Evolutionary conservation across 495 filamentous ascomycete species (phyloP), one percentile per base, ranked within the genome.

Genomic region (Lasiosphaeris hirsuta): DNA sequence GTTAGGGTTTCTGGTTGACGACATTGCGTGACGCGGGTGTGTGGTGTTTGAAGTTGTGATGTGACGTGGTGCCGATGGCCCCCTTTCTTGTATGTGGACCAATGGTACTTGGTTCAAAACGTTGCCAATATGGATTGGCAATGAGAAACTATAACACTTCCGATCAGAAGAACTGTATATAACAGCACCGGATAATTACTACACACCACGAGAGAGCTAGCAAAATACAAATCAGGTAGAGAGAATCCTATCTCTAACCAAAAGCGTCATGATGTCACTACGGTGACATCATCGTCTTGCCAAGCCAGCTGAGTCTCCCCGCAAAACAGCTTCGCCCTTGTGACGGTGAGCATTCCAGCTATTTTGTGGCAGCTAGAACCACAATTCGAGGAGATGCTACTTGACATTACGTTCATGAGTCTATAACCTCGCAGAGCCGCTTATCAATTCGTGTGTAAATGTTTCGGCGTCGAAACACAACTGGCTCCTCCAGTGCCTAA

Each of bases 271-370:
- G 51, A 38, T 55, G 52, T 61, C 43, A 54, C 43, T 11, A 6
- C 11, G 17, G 23, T 57, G 59, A 61, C 57, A 51, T 62, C 60
- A 62, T 58, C 44, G 45, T 39, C 38, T 41, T 34, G 53, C 40
- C 11, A 30, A 33, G 10, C 10, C 34, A 37, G 39, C 8, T 45
- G 13, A 30, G 23, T 5, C 2, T 30, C 23, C 23, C 5, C 23
- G 23, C 23, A 30, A 30, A 23, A 18, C n/a, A 18, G 34, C 15
- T 13, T 30, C 23, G 23, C 23, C 23, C 23, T 30, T 30, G 23
- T 30, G 23, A 30, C 23, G 23, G 23, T 5, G 5, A 30, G 23
- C 23, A 30, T 30, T 30, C 23, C 23, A n/a, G n/a, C 23, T 30
- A 2, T 5, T 30, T 30, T 30, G 23, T 30, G 23, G 23, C 23